Percentiles rank a stretch among this genome's conserved stretches.
Evolutionary conservation across 164 flowering plant genomes (phyloP).

Genomic region (Kingdonia uniflora): DNA sequence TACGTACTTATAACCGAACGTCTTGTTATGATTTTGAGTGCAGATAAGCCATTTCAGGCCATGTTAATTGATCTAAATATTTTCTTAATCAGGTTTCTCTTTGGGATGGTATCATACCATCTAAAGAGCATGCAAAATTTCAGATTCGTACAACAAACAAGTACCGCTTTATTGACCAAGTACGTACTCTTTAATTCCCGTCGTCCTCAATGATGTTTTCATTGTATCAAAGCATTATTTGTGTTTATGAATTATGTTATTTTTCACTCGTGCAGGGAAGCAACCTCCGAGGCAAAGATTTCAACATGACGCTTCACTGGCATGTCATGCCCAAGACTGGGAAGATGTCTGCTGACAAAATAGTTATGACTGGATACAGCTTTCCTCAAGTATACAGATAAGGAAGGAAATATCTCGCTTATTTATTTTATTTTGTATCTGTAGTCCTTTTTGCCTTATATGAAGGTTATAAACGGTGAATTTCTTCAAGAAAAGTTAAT

Average conservation of each 20-base stretch:
- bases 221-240: not conserved
- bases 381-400: conserved; percentile 69
- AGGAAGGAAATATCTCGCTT: conserved; percentile 3
- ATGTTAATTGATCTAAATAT: too few relatives aligned
- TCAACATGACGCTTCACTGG: conserved; percentile 86
- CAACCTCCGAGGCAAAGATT: conserved; percentile 66
- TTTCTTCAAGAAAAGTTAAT: too few relatives aligned
- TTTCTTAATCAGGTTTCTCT: conserved; percentile 25
- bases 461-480: too few relatives aligned
- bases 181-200: conserved; percentile 5
- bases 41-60: too few relatives aligned
- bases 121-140: conserved; percentile 75
- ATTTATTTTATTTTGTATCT: too few relatives aligned
- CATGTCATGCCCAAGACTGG: conserved; percentile 99
- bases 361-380: conserved; percentile 66
- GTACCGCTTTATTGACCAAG: conserved; percentile 82
- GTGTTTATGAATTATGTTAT: too few relatives aligned
- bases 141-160: conserved; percentile 63
- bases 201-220: not conserved
- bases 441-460: too few relatives aligned
- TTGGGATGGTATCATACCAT: conserved; percentile 76
- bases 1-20: too few relatives aligned
- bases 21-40: too few relatives aligned
- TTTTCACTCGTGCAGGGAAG: conserved; percentile 41
- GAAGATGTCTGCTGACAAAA: conserved; percentile 82